Conservation (phyloP, 495 filamentous ascomycete species). For the Penicillium antarcticum region DNA sequence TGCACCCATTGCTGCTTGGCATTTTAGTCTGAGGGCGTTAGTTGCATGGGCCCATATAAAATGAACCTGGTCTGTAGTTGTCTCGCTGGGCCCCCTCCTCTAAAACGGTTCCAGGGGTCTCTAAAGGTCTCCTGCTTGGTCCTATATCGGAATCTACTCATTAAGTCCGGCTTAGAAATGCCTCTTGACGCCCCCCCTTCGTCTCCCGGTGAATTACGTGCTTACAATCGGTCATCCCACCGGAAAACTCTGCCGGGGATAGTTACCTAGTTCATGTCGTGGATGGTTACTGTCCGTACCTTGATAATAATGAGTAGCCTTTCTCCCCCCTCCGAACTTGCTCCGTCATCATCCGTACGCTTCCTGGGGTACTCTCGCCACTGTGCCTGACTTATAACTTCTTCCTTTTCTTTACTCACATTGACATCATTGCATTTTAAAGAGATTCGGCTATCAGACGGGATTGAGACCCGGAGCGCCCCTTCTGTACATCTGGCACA, state of each 20-base stretch:
- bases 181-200: not conserved
- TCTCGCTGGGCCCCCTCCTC: not conserved
- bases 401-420: not conserved
- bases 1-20: conserved; percentile 29
- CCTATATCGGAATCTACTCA: conserved; percentile 11
- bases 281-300: no score
- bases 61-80: conserved; percentile 2
- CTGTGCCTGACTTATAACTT: not conserved
- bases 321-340: not conserved
- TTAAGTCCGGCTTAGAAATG: conserved; percentile 14
- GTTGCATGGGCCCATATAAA: conserved; percentile 9
- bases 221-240: conserved; percentile 3
- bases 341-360: conserved; percentile 1
- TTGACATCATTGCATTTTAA: not conserved
- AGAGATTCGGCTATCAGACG: not conserved
- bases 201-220: conserved; percentile 14
- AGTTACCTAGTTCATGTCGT: no score
- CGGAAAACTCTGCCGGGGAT: conserved; percentile 6
- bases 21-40: not conserved
- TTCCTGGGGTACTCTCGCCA: not conserved
- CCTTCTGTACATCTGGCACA: not conserved
- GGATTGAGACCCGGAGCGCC: conserved; percentile 1
- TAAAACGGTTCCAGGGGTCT: conserved; percentile 3
- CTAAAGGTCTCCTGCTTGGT: conserved; percentile 1
- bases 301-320: not conserved